phyloP scores from a whole-genome alignment of 106 monocot genomes.

The Ottelia alismoides region DNA sequence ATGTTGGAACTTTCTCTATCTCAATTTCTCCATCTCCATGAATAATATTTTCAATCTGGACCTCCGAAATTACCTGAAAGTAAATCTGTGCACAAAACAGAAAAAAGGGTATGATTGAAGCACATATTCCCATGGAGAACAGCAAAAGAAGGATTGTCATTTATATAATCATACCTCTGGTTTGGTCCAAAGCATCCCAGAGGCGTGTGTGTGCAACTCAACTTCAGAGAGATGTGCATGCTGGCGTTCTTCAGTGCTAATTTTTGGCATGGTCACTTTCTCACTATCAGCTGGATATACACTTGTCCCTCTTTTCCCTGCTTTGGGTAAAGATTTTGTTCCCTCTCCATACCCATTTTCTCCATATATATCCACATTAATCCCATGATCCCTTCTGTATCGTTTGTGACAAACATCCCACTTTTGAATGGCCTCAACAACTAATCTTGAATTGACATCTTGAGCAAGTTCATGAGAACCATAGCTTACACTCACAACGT shows the following conservation, averaged over 20 bases:
- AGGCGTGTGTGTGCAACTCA: slow-evolving; percentile 71
- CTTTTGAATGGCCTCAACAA: slow-evolving; percentile 80
- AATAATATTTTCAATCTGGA: slow-evolving; percentile 3
- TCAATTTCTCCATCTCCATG: slow-evolving; percentile 48
- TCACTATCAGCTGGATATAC: slow-evolving; percentile 27
- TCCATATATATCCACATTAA: slow-evolving; percentile 64
- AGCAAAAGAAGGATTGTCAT: neutral
- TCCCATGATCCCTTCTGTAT: slow-evolving; percentile 57
- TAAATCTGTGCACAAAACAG: slow-evolving; percentile 36
- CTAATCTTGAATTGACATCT: slow-evolving; percentile 35
- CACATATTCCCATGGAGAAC: neutral
- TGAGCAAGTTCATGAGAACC: slow-evolving; percentile 17
- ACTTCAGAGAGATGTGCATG: slow-evolving; percentile 67
- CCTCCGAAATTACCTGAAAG: slow-evolving; percentile 62
- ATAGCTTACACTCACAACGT: slow-evolving; percentile 21
- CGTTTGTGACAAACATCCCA: slow-evolving; percentile 87
- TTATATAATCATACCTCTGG: slow-evolving; percentile 31
- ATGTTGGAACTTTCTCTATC: slow-evolving; percentile 52
- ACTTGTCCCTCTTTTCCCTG: slow-evolving; percentile 26
- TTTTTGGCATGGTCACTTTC: slow-evolving; percentile 10
- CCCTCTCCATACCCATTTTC: slow-evolving; percentile 57
- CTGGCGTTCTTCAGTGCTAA: slow-evolving; percentile 39
- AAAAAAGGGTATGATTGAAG: neutral
- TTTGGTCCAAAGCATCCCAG: slow-evolving; percentile 48
- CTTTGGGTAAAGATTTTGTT: slow-evolving; percentile 38